Evolutionary conservation across 352 stramenopile genomes (phyloP), one percentile per base, ranked within the genome.

Genomic region (Globisporangium canariense): DNA sequence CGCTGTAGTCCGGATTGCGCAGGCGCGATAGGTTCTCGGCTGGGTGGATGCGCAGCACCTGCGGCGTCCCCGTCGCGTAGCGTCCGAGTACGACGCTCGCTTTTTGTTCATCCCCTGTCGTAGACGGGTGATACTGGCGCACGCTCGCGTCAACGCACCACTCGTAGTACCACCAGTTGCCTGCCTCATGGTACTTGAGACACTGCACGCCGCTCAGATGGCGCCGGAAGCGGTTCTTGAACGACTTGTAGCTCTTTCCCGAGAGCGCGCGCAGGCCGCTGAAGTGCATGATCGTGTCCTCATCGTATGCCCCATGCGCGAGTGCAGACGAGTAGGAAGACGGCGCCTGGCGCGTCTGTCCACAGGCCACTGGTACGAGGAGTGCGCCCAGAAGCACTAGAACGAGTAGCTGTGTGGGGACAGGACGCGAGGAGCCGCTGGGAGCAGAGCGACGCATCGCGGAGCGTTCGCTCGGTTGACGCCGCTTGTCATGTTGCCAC

Each of bases 161-260:
- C 67, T 96, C 87, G 71, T 96, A 93, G 25, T 85, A 80, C 87
- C 87, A 96, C 87, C 85, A 96, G 25, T 69, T 73, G 22, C 74
- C 76, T 2, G 70, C 74, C 20, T 72, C 76, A 58, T 96, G 85
- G 64, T 78, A 90, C 18, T 64, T 64, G 11, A 93, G 70, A 58
- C 87, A 96, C 47, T 73, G 66, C 10, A 70, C 64, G 28, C 73
- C 70, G 14, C 65, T 71, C 57, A 91, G 64, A 25, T 88, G 77
- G 7, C 81, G 79, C 41, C 81, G 80, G 20, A 93, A 72, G 40
- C 77, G 79, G 66, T 93, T 93, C 52, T 76, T 81, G 66, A 93
- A 93, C 32, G 79, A 74, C 43, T 75, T 72, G 63, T 81, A 83
- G 58, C 81, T 88, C 25, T 68, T 71, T 22, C 81, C 81, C 4